Conservation (phyloP, 2,329 filamentous ascomycete species). For the Cytospora leucostoma region DNA sequence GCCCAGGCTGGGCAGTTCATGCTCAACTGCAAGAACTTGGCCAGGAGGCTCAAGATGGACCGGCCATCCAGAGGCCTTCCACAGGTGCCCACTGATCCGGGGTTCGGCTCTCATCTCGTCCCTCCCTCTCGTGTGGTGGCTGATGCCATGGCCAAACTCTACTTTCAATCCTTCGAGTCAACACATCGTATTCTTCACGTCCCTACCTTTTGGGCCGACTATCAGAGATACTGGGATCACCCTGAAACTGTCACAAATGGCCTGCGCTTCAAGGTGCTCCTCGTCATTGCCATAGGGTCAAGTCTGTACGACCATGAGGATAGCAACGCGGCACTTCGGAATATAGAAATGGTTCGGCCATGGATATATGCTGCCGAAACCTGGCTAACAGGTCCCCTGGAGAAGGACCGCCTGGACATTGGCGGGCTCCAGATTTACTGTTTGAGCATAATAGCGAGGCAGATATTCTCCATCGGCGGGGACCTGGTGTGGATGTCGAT, state of each 20-base stretch:
- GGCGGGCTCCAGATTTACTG: conserved; percentile 44
- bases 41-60: conserved; percentile 37
- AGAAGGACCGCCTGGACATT: conserved; percentile 33
- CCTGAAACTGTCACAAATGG: conserved; percentile 32
- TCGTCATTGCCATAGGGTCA: conserved; percentile 45
- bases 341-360: not conserved
- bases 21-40: conserved; percentile 39
- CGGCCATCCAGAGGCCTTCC: conserved; percentile 38
- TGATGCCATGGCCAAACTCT: conserved; percentile 46
- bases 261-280: conserved; percentile 40
- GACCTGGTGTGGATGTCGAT: conserved; percentile 45
- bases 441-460: conserved; percentile 41
- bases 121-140: conserved; percentile 37
- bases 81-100: no score
- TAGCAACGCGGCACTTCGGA: not conserved
- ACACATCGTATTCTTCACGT: conserved; percentile 54
- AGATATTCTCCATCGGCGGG: conserved; percentile 45
- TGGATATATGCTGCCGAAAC: conserved; percentile 45
- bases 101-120: conserved; percentile 30
- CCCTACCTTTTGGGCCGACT: conserved; percentile 54
- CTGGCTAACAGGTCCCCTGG: conserved; percentile 44
- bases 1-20: conserved; percentile 35
- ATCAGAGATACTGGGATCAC: conserved; percentile 48
- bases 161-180: conserved; percentile 53
- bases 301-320: conserved; percentile 34